A percentile compares a stretch with the other conserved stretches of the same genome.
These are phyloP conservation scores for Vararia minispora DNA, from an alignment of 768 basidiomycete genomes.

Conservation along the genomic window DNA sequence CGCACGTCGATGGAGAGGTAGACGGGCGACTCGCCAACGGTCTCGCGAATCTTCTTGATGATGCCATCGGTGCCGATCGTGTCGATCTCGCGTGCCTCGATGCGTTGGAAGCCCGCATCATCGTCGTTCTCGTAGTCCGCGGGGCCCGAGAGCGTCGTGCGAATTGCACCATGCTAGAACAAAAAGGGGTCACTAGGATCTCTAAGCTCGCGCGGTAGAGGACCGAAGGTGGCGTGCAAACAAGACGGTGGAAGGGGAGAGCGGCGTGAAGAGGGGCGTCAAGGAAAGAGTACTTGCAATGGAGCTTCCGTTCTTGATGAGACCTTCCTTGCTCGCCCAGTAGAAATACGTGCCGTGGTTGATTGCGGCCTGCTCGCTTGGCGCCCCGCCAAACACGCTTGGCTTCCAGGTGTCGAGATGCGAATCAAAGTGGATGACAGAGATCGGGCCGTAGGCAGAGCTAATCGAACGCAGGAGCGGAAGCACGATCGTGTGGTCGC, in stretches of 20 bases:
- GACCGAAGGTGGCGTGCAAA: too few species aligned
- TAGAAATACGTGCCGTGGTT: slow-evolving; percentile 91
- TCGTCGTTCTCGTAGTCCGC: slow-evolving; percentile 74
- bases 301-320: slow-evolving; percentile 66
- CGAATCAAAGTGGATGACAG: slow-evolving; percentile 81
- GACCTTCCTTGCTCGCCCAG: slow-evolving; percentile 75
- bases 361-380: slow-evolving; percentile 60
- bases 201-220: slow-evolving; percentile 27
- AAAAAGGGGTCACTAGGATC: slow-evolving; percentile 63
- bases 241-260: too few species aligned
- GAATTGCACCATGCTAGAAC: slow-evolving; percentile 72
- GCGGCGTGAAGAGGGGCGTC: slow-evolving; percentile 17
- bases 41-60: slow-evolving; percentile 67
- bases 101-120: slow-evolving; percentile 67
- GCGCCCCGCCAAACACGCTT: slow-evolving; percentile 62
- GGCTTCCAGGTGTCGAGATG: slow-evolving; percentile 79
- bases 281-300: slow-evolving; percentile 59
- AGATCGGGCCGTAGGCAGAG: slow-evolving; percentile 68
- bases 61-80: slow-evolving; percentile 72
- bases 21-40: slow-evolving; percentile 63
- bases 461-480: slow-evolving; percentile 59
- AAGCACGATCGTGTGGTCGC: slow-evolving; percentile 78
- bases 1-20: slow-evolving; percentile 72
- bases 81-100: slow-evolving; percentile 80
- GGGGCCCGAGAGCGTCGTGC: slow-evolving; percentile 70